Conservation (phyloP, 306 rosid species). For the Crataegus laevigata region DNA sequence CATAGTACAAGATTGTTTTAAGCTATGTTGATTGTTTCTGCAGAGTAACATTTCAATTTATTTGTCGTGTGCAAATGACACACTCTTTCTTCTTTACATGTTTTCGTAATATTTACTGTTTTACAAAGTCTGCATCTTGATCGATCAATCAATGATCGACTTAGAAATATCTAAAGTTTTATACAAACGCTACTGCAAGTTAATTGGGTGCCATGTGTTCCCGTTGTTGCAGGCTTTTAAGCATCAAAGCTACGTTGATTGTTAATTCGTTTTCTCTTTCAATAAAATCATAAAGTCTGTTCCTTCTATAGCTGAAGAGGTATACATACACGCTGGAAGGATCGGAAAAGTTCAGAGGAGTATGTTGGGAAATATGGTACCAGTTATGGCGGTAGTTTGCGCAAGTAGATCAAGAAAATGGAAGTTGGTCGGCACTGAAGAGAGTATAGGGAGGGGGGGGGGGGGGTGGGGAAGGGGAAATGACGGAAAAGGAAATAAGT, state of each 20-base stretch:
- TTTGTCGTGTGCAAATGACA: too few species aligned
- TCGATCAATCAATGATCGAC: not conserved
- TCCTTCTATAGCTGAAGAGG: too few species aligned
- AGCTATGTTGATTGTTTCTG: too few species aligned
- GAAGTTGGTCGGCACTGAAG: not conserved
- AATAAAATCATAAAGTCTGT: not conserved
- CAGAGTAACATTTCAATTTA: too few species aligned
- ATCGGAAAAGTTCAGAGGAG: not conserved
- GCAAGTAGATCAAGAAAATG: not conserved
- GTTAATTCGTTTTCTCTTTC: not conserved
- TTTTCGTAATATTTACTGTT: too few species aligned
- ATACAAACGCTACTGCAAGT: not conserved
- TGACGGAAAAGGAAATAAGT: not conserved
- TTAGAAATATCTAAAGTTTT: not conserved
- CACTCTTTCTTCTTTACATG: too few species aligned
- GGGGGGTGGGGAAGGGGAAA: not conserved
- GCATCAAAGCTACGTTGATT: not conserved
- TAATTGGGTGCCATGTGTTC: not conserved
- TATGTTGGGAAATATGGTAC: not conserved
- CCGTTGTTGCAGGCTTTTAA: not conserved
- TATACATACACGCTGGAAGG: not conserved
- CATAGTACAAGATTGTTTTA: too few species aligned
- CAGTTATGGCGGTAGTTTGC: not conserved
- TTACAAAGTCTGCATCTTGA: not conserved
- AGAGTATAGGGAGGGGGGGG: not conserved